Percentiles rank a stretch among this genome's conserved stretches.
Evolutionary conservation across 129 eudicot genomes (phyloP).

Genomic region (Escallonia rubra): DNA sequence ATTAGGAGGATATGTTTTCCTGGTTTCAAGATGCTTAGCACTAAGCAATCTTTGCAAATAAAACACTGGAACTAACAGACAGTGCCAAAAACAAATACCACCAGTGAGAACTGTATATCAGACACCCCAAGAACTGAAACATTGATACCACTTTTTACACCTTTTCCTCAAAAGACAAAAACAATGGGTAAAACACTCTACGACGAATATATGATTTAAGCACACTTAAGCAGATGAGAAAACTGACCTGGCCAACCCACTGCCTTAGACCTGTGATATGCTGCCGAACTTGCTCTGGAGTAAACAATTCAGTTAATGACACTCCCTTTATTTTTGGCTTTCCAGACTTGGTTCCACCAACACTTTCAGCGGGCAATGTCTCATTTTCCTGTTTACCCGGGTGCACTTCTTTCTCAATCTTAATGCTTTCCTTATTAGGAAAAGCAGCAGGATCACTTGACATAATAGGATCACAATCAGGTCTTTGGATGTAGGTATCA

Average conservation of each 20-base stretch:
- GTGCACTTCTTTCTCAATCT: slow-evolving; percentile 48
- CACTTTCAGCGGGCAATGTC: slow-evolving; percentile 32
- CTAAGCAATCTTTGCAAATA: too few relatives aligned
- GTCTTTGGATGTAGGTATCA: slow-evolving; percentile 22
- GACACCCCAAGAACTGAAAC: too few relatives aligned
- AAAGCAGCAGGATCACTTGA: slow-evolving; percentile 27
- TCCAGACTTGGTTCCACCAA: slow-evolving; percentile 67
- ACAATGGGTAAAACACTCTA: too few relatives aligned
- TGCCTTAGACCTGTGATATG: slow-evolving; percentile 86
- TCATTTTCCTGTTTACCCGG: slow-evolving; percentile 40
- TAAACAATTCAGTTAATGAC: slow-evolving; percentile 80
- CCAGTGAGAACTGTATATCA: too few relatives aligned
- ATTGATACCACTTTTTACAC: too few relatives aligned
- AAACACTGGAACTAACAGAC: too few relatives aligned
- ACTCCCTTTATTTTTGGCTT: slow-evolving; percentile 88
- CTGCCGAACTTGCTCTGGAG: slow-evolving; percentile 87
- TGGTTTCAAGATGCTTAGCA: too few relatives aligned
- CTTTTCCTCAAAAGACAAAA: too few relatives aligned
- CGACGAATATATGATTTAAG: too few relatives aligned
- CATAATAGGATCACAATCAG: slow-evolving; percentile 23
- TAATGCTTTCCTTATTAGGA: slow-evolving; percentile 34
- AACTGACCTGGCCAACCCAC: slow-evolving; percentile 98
- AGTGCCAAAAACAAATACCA: too few relatives aligned
- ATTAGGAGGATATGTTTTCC: too few relatives aligned
- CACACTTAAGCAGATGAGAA: background rate